A percentile compares a stretch with the other conserved stretches of the same genome.
phyloP scores from a whole-genome alignment of 495 filamentous ascomycete species.

The Aspergillus bridgeri region DNA sequence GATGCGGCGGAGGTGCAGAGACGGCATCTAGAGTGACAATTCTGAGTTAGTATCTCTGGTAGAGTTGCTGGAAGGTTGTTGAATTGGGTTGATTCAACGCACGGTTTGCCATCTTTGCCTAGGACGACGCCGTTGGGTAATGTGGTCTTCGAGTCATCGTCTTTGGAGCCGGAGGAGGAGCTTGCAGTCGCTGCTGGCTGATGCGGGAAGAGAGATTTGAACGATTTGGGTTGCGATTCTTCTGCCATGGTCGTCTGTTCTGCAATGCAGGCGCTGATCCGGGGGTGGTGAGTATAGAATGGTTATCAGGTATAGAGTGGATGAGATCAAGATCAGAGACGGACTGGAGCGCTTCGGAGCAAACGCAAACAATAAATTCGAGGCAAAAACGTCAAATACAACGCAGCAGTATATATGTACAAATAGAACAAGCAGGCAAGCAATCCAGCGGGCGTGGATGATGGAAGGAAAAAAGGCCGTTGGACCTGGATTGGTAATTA shows the following conservation, averaged over 20 bases:
- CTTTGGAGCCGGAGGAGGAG: conserved; percentile 22
- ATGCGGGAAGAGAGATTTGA: conserved; percentile 22
- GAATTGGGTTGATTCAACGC: conserved; percentile 34
- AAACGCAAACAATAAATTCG: background rate
- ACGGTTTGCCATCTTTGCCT: conserved; percentile 96
- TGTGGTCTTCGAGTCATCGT: conserved; percentile 31
- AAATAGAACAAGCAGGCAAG: background rate
- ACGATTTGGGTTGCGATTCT: conserved; percentile 7
- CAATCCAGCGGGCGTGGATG: background rate
- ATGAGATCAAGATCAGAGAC: background rate
- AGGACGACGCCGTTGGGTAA: conserved; percentile 79
- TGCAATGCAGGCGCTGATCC: background rate
- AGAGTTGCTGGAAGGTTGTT: background rate
- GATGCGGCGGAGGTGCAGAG: conserved; percentile 73
- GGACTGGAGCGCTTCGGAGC: background rate
- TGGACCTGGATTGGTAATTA: background rate
- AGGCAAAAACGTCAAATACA: background rate
- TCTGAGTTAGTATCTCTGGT: conserved; percentile 17
- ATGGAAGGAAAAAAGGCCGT: background rate
- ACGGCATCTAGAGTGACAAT: conserved; percentile 68
- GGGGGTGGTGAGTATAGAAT: background rate
- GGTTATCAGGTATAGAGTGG: background rate
- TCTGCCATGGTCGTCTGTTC: background rate
- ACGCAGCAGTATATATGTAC: background rate
- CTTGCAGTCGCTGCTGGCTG: conserved; percentile 15